These are phyloP conservation scores for Pseudogymnoascus sp. DNA, from an alignment of 2,329 filamentous ascomycete genomes.

Conservation along the genomic window DNA sequence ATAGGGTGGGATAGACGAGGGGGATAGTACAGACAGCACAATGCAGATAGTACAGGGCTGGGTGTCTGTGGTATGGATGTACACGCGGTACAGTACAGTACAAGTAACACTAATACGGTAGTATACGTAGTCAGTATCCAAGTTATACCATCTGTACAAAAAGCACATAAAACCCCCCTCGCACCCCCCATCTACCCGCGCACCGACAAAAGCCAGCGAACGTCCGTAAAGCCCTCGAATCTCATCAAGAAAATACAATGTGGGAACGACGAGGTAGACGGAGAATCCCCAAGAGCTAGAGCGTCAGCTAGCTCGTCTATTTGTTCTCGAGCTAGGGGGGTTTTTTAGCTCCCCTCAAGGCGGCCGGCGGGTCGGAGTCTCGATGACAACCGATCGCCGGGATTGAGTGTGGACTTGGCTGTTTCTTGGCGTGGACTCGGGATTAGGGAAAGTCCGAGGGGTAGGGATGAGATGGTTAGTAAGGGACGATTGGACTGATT, in stretches of 20 bases:
- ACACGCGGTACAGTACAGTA: background rate
- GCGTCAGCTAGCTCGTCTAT: too few species aligned
- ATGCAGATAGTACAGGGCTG: background rate
- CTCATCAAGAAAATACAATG: background rate
- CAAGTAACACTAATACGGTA: too few species aligned
- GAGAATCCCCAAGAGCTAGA: background rate
- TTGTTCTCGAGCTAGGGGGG: too few species aligned
- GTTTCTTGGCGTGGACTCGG: background rate
- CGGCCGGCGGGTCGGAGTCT: background rate
- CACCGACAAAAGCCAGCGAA: background rate
- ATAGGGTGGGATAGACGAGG: background rate
- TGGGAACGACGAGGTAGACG: background rate
- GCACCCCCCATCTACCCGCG: background rate
- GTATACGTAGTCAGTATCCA: background rate
- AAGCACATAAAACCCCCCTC: background rate
- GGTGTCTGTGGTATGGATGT: background rate
- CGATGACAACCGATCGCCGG: background rate
- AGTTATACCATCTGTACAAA: too few species aligned
- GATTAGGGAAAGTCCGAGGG: background rate
- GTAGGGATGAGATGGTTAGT: background rate
- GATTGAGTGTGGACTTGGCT: background rate
- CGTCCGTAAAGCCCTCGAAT: too few species aligned
- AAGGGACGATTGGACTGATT: too few species aligned
- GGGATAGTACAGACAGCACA: background rate
- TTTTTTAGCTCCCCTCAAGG: background rate